A percentile compares a stretch with the other conserved stretches of the same genome.
Evolutionary conservation across 495 filamentous ascomycete genomes (phyloP).

Genomic region (Podospora australis): DNA sequence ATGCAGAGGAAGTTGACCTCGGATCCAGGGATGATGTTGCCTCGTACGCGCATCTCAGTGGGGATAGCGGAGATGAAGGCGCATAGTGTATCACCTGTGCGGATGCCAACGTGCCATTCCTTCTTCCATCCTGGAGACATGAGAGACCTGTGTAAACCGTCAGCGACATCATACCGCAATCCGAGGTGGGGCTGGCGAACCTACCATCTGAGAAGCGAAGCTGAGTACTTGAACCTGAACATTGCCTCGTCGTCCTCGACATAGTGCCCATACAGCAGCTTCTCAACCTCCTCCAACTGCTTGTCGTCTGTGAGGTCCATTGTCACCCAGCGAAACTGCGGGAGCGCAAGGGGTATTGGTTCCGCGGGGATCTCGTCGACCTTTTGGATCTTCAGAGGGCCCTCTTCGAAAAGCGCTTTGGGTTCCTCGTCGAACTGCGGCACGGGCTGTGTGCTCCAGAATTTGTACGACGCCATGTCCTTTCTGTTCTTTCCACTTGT

Average conservation of each 20-base stretch:
- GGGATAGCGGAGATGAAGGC: constrained; percentile 94
- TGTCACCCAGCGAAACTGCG: constrained; percentile 89
- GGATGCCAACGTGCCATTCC: constrained; percentile 93
- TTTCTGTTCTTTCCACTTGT: constrained; percentile 78
- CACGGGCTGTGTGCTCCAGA: constrained; percentile 96
- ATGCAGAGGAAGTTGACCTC: constrained; percentile 98
- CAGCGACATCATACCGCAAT: constrained; percentile 15
- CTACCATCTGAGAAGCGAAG: constrained; percentile 82
- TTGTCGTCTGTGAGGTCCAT: constrained; percentile 64
- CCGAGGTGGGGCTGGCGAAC: constrained; percentile 7
- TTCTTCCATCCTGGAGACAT: constrained; percentile 92
- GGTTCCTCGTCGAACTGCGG: constrained; percentile 62
- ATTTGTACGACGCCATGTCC: constrained; percentile 95
- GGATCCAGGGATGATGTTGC: constrained; percentile 64
- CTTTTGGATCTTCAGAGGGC: constrained; percentile 55
- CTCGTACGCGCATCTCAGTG: constrained; percentile 69
- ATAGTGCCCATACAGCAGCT: constrained; percentile 84
- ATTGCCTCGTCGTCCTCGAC: constrained; percentile 94
- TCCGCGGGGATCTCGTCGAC: constrained; percentile 68
- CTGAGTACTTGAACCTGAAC: constrained; percentile 94
- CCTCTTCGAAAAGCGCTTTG: constrained; percentile 39
- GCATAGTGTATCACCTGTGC: constrained; percentile 73
- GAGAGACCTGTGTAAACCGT: constrained; percentile 57
- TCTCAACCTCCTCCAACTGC: constrained; percentile 74
- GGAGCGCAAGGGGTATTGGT: constrained; percentile 52